Base-by-base conservation (phyloP, 345 rosid genomes). In the Salix purpurea region DNA sequence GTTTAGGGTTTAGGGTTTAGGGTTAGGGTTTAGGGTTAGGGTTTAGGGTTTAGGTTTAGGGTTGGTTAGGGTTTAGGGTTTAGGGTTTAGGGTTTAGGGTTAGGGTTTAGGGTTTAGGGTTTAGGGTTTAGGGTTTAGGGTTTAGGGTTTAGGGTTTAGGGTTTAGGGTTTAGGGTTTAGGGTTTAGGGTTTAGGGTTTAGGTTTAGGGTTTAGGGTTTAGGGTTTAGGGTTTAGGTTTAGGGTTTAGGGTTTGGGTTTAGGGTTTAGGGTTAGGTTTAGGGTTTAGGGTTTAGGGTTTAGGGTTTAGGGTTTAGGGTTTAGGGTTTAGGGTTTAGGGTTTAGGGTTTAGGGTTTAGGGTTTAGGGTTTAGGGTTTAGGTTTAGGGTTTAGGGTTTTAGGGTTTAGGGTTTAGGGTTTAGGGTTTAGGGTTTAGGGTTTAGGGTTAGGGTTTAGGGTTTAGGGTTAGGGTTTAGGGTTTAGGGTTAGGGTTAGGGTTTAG, bases 221-320 rank as follows among this genome's bases (percentile, higher is more conserved):
- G 74, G 79, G 73, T 61, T 58, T 76, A 60, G 62, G 79, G 73
- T 40, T 76, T 69, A 40, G 62, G 74, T n/a, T n/a, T n/a, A n/a
- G n/a, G n/a, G n/a, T n/a, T n/a, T n/a, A n/a, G n/a, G 74, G 40
- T 69, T 64, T 44, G 46, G 68, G 74, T 39, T 69, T 76, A 58
- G 48, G 74, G 74, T 42, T 76, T 76, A 58, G 69, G 79, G 79
- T 58, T 60, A 23, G 74, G 74, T 40, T 76, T 42, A 42, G 61
- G 79, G 79, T 30, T 67, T 37, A 7, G 44, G 44, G 11, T 1
- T 37, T 15, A 32, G 70, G 37, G n/a, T 66, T 26, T 12, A 24
- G 70, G 37, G n/a, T 66, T 15, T 39, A 32, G 44, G 70, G 26
- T 66, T 67, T 39, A 67, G 44, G 70, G 44, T 67, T 28, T 28